Percentiles rank a stretch among this genome's conserved stretches.
Evolutionary conservation across 495 filamentous ascomycete species (phyloP).

Genomic region (Bombardia bombarda): DNA sequence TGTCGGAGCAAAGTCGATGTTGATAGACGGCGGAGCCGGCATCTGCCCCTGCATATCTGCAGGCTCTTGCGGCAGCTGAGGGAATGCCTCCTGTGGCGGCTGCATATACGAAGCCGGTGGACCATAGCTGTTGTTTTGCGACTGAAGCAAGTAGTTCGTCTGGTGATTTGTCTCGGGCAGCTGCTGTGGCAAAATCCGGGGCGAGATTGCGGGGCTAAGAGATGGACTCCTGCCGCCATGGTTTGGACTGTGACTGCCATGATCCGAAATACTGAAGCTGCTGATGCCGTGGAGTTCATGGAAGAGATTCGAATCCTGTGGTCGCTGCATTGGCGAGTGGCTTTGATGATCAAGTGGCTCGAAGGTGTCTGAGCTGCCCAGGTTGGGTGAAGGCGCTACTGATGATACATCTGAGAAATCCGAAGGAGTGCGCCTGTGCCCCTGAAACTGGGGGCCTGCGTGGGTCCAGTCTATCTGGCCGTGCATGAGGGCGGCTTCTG

Average conservation of each 20-base stretch:
- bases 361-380: constrained; percentile 71
- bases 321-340: constrained; percentile 70
- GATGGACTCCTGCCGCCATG: constrained; percentile 61
- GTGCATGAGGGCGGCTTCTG: constrained; percentile 63
- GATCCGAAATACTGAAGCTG: constrained; percentile 76
- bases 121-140: constrained; percentile 39
- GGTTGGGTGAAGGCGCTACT: constrained; percentile 68
- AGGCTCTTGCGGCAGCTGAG: constrained; percentile 37
- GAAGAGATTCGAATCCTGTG: constrained; percentile 66
- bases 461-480: constrained; percentile 66
- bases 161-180: constrained; percentile 41
- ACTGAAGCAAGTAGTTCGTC: constrained; percentile 43
- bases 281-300: constrained; percentile 70
- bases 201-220: constrained; percentile 80
- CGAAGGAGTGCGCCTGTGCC: constrained; percentile 75
- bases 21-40: constrained; percentile 82
- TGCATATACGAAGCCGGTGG: constrained; percentile 49
- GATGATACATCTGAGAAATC: constrained; percentile 86
- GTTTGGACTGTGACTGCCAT: constrained; percentile 46
- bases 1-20: constrained; percentile 80
- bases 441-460: constrained; percentile 56
- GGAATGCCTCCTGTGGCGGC: constrained; percentile 49
- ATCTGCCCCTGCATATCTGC: constrained; percentile 51
- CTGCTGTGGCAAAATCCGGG: constrained; percentile 70
- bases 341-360: constrained; percentile 63